phyloP scores from a whole-genome alignment of 148 eudicot species.

The Cornus suecica region DNA sequence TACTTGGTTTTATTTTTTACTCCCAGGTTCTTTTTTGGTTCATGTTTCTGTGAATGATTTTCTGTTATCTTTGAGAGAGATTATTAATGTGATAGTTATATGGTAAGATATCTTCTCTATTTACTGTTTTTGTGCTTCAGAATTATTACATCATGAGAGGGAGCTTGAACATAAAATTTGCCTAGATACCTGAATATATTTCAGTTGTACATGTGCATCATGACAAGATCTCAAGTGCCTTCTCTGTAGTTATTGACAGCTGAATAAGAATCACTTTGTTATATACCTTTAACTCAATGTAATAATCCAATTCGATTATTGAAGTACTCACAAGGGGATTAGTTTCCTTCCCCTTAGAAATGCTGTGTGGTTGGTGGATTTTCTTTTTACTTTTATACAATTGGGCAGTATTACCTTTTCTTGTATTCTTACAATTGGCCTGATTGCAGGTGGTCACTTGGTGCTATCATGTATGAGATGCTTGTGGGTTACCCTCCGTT shows the following conservation, averaged over 20 bases:
- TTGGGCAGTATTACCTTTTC: background rate
- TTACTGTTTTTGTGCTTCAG: background rate
- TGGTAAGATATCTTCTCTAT: background rate
- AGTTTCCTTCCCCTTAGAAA: background rate
- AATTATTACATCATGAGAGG: background rate
- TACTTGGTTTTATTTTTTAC: background rate
- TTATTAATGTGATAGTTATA: no score
- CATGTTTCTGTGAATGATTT: background rate
- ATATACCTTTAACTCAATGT: background rate
- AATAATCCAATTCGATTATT: background rate
- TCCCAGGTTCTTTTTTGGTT: background rate
- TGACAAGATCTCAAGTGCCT: background rate
- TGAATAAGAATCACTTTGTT: background rate
- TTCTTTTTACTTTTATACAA: background rate
- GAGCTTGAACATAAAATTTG: background rate
- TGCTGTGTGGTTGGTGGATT: background rate
- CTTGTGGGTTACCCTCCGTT: conserved; percentile 81
- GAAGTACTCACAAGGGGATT: background rate
- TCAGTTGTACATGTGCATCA: background rate
- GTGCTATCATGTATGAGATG: conserved; percentile 82
- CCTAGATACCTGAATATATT: background rate
- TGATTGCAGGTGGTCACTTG: conserved; percentile 72
- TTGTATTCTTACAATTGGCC: background rate
- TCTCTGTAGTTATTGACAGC: background rate
- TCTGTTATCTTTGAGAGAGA: background rate